phyloP scores from a whole-genome alignment of 2,329 filamentous ascomycete species.

The Pyrenochaeta sp. region DNA sequence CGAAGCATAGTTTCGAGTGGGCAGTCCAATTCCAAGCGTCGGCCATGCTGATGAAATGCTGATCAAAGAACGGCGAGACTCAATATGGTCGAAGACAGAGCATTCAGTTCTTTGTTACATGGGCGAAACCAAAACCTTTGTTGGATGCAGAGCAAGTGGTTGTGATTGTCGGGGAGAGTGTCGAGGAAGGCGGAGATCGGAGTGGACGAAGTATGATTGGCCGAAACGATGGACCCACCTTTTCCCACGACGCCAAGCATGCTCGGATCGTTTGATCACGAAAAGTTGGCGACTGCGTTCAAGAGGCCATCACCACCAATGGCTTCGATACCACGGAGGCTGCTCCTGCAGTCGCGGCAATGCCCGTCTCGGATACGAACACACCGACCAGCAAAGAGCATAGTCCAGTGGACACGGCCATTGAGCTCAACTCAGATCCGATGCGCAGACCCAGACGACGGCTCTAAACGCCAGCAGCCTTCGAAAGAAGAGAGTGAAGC shows the following conservation, averaged over 20 bases:
- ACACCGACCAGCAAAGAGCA: conserved; percentile 21
- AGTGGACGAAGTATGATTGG: conserved; percentile 23
- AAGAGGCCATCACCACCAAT: conserved; percentile 32
- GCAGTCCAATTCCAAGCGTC: conserved; percentile 28
- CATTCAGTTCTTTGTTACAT: not conserved
- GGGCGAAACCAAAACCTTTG: not conserved
- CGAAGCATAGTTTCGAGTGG: conserved; percentile 68
- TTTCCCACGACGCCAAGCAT: conserved; percentile 34
- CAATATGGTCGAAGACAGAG: not conserved
- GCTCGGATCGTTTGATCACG: conserved; percentile 25
- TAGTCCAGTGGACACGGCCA: conserved; percentile 42
- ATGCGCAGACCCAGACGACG: conserved; percentile 24
- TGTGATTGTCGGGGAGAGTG: conserved; percentile 4
- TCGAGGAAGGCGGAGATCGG: conserved; percentile 32
- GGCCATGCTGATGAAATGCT: conserved; percentile 15
- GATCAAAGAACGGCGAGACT: not conserved
- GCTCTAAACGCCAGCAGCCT: no score
- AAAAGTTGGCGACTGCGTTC: conserved; percentile 40
- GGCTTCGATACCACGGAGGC: conserved; percentile 45
- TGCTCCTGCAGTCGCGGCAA: conserved; percentile 40
- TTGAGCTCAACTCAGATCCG: conserved; percentile 37
- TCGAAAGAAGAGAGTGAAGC: conserved; percentile 20
- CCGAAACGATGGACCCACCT: conserved; percentile 27
- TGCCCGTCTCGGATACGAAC: conserved; percentile 33
- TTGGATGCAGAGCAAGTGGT: not conserved